Conservation (phyloP, 768 basidiomycete genomes). For the Glaciozyma martinii region DNA sequence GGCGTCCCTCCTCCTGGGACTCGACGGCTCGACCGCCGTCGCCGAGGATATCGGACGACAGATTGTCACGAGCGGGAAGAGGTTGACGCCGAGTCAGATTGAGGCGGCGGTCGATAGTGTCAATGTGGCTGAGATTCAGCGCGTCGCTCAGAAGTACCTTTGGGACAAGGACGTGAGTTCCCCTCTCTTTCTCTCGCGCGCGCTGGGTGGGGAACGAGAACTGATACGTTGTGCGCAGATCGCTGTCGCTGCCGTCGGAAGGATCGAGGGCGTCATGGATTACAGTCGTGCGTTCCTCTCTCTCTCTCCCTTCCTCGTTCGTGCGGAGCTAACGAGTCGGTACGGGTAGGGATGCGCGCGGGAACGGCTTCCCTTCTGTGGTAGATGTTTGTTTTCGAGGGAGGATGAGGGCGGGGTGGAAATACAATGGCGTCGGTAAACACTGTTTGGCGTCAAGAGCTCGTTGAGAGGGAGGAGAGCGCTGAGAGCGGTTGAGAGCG, state of each 20-base stretch:
- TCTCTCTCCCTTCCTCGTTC: not conserved
- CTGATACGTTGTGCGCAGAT: too few species aligned
- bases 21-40: slow-evolving; percentile 92
- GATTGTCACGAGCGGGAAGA: slow-evolving; percentile 81
- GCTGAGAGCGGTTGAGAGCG: too few species aligned
- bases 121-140: slow-evolving; percentile 75
- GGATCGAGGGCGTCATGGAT: slow-evolving; percentile 83
- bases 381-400: not conserved
- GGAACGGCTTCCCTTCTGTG: slow-evolving; percentile 17
- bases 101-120: slow-evolving; percentile 88
- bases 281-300: slow-evolving; percentile 60
- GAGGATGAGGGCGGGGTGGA: not conserved
- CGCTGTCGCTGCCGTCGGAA: slow-evolving; percentile 79
- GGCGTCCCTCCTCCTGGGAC: slow-evolving; percentile 74
- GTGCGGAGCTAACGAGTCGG: not conserved
- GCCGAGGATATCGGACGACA: slow-evolving; percentile 99
- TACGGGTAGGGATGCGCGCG: slow-evolving; percentile 7
- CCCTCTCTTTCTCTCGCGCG: not conserved
- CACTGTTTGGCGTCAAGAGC: not conserved
- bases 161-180: slow-evolving; percentile 70
- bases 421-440: not conserved
- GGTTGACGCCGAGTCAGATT: slow-evolving; percentile 85
- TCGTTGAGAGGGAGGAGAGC: too few species aligned
- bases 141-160: slow-evolving; percentile 75
- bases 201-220: not conserved